Base-by-base conservation (phyloP, 129 eudicot species). In the Tagetes erecta region DNA sequence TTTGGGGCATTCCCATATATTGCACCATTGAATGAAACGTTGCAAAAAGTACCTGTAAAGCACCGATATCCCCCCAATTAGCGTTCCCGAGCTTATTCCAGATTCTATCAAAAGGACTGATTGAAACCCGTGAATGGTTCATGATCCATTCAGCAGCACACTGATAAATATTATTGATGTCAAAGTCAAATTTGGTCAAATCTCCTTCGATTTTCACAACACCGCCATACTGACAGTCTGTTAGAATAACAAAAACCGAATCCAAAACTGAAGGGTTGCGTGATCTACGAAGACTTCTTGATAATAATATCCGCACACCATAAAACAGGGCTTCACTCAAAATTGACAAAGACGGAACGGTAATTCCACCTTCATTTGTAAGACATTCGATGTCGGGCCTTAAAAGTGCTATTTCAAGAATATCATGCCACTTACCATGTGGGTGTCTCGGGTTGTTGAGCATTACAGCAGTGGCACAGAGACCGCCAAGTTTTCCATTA, bases 21-120 rank as follows among this genome's bases (percentile, higher is more conserved):
- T 94, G 96, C 47, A 80, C 64, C 78, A 94, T 86, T 42, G 97
- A 88, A 71, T 94, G 96, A 51, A 81, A 94, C 3, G 93, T 94
- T n/a, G 99, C 97, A 65, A 83, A 94, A 80, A 88, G 96, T 46
- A 87, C 82, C 87, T 94, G 99, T 76, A 91, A 78, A 72, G 94
- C 88, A 37, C 96, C 98, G 13, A 92, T 84, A 81, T 92, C 98
- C 27, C 92, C 96, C 98, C 98, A 92, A 76, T 92, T 92, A 8
- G 98, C 95, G 37, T 92, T 92, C 66, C 98, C 98, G 33, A 92
- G 92, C 82, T 92, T 90, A 73, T 89, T 92, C 96, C 98, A 92
- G 62, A 94, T 85, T 72, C 92, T 86, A 73, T 91, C 94, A n/a
- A 94, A 83, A 31, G 99, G 97, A n/a, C 91, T 81, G 68, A 94